Base-by-base conservation (phyloP, 208 protist genomes). In the Acanthamoeba royreba region DNA sequence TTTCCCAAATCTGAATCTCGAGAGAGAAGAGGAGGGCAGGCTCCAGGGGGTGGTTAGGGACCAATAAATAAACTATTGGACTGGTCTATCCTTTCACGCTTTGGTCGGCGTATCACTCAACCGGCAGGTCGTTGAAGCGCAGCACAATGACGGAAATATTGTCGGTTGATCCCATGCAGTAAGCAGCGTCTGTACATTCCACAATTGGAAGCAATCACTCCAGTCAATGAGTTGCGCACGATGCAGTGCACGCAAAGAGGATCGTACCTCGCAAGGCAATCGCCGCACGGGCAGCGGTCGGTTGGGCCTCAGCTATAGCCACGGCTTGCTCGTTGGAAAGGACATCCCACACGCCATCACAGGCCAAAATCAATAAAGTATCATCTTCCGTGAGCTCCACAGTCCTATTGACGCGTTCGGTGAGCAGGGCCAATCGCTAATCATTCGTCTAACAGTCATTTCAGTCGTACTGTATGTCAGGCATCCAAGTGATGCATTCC, bases 331-430 rank as follows among this genome's bases (percentile, higher is more conserved):
- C 55, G n/a, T 92, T 74, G 33, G 86, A 92, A 8, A 92, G 49
- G 35, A 92, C 86, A 49, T 92, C 86, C 86, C 86, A 92, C 58
- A 92, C 55, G 55, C 86, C 86, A 55, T 92, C 86, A 33, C 86
- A 92, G 2, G 55, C 86, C n/a, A 92, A 55, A 25, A 92, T 92
- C 35, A 92, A 31, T 49, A 89, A 25, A n/a, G 45, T 63, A 40
- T 89, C 81, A 13, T 89, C 81, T 0, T 89, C 81, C 81, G 81
- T 89, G 47, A 89, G 17, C 81, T 55, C 81, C 35, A 63, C 13
- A 3, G 49, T 89, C 81, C 45, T 89, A 7, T 15, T 47, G 8
- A 86, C 13, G 63, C 63, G 11, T 17, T 13, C 22, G 13, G 17
- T 25, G 63, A 74, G 33, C 33, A 74, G 11, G 63, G 15, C n/a